Evolutionary conservation across 441 rosid genomes (phyloP).

Genomic region (Hura crepitans): DNA sequence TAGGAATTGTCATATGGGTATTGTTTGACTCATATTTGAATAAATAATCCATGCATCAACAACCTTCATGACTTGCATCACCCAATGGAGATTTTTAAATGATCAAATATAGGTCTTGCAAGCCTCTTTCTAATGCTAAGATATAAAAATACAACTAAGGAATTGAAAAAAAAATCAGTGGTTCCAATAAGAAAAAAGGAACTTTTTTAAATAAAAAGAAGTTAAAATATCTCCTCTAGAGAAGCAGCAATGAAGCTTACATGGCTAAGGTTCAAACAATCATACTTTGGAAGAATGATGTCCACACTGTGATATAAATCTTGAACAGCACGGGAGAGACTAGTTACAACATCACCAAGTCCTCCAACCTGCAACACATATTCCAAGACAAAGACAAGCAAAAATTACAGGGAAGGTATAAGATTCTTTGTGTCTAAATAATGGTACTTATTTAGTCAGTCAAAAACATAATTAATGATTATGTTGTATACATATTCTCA

Average conservation of each 20-base stretch:
- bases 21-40: background rate
- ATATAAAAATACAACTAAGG: background rate
- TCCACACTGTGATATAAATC: slow-evolving; percentile 83
- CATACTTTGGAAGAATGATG: slow-evolving; percentile 86
- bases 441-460: background rate
- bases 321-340: slow-evolving; percentile 97
- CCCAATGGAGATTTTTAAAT: background rate
- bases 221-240: slow-evolving; percentile 7
- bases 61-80: background rate
- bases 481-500: background rate
- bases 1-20: background rate
- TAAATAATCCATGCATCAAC: background rate
- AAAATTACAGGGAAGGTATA: background rate
- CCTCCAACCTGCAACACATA: slow-evolving; percentile 83
- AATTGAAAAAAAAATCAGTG: background rate
- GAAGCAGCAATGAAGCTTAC: slow-evolving; percentile 52
- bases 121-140: background rate
- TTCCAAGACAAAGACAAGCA: slow-evolving; percentile 9
- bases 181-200: background rate
- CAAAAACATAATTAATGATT: background rate
- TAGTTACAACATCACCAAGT: slow-evolving; percentile 92
- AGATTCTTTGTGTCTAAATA: background rate
- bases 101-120: background rate
- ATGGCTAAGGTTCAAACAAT: slow-evolving; percentile 65
- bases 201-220: background rate